Evolutionary conservation across 352 stramenopile species (phyloP).

Genomic region (Phytophthora constricta): DNA sequence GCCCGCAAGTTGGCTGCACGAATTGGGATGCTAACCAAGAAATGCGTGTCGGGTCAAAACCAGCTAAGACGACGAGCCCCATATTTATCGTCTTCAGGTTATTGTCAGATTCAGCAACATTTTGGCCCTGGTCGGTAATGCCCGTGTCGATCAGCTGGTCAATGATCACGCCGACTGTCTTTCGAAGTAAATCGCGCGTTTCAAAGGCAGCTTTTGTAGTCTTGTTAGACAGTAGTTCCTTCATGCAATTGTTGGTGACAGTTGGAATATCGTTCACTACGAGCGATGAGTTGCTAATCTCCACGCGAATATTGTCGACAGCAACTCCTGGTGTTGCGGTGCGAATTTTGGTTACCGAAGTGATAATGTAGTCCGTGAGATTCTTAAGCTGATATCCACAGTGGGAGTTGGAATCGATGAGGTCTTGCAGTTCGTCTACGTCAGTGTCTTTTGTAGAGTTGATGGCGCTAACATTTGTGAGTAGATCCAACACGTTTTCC

Average conservation of each 20-base stretch:
- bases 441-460: slow-evolving; percentile 13
- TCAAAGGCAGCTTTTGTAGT: slow-evolving; percentile 21
- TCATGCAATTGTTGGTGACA: slow-evolving; percentile 29
- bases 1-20: slow-evolving; percentile 38
- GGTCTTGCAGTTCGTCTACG: slow-evolving; percentile 28
- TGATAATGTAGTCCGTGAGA: slow-evolving; percentile 27
- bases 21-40: slow-evolving; percentile 39
- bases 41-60: slow-evolving; percentile 42
- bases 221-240: slow-evolving; percentile 21
- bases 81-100: slow-evolving; percentile 39
- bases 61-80: slow-evolving; percentile 35
- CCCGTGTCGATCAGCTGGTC: slow-evolving; percentile 25
- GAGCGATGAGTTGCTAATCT: slow-evolving; percentile 20
- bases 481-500: slow-evolving; percentile 27
- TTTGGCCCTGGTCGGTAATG: slow-evolving; percentile 15
- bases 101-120: slow-evolving; percentile 30
- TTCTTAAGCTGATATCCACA: slow-evolving; percentile 35
- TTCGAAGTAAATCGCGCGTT: slow-evolving; percentile 25
- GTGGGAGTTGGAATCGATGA: slow-evolving; percentile 30
- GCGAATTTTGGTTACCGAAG: slow-evolving; percentile 21
- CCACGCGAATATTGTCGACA: slow-evolving; percentile 26
- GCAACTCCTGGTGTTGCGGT: slow-evolving; percentile 13
- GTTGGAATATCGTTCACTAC: slow-evolving; percentile 21
- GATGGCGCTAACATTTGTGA: slow-evolving; percentile 13
- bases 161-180: slow-evolving; percentile 30